Conservation (phyloP, 352 stramenopile species). For the Phytophthora constricta region DNA sequence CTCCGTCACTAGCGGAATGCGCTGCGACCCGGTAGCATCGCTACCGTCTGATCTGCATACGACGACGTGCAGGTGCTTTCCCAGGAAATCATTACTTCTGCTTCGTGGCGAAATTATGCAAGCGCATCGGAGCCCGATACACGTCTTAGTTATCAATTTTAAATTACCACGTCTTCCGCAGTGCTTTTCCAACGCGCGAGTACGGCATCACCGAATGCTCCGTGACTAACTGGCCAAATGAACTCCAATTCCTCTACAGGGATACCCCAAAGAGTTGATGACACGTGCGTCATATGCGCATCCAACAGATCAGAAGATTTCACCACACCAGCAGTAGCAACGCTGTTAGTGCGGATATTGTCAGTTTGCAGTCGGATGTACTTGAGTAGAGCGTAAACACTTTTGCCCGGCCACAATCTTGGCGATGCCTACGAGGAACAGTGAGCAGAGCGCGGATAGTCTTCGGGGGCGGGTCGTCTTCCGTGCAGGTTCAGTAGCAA, state of each 20-base stretch:
- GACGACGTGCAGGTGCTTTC: conserved; percentile 76
- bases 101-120: conserved; percentile 71
- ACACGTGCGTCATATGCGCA: conserved; percentile 55
- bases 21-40: conserved; percentile 1
- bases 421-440: too few species aligned
- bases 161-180: conserved; percentile 62
- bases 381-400: conserved; percentile 72
- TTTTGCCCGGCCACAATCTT: conserved; percentile 61
- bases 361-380: conserved; percentile 52
- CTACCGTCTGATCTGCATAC: conserved; percentile 31
- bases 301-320: conserved; percentile 43
- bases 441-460: too few species aligned
- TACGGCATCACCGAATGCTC: conserved; percentile 72
- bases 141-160: conserved; percentile 63
- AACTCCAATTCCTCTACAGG: conserved; percentile 53
- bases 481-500: too few species aligned
- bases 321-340: conserved; percentile 12
- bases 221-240: conserved; percentile 62
- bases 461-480: too few species aligned
- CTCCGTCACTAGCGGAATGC: conserved; percentile 67
- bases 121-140: conserved; percentile 51
- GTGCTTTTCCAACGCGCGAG: conserved; percentile 63
- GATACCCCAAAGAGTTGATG: conserved; percentile 53
- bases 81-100: conserved; percentile 74
- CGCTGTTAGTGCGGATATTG: neutral